These are phyloP conservation scores for Yamadazyma scolyti DNA, from an alignment of 805 yeast genomes.

Conservation along the genomic window DNA sequence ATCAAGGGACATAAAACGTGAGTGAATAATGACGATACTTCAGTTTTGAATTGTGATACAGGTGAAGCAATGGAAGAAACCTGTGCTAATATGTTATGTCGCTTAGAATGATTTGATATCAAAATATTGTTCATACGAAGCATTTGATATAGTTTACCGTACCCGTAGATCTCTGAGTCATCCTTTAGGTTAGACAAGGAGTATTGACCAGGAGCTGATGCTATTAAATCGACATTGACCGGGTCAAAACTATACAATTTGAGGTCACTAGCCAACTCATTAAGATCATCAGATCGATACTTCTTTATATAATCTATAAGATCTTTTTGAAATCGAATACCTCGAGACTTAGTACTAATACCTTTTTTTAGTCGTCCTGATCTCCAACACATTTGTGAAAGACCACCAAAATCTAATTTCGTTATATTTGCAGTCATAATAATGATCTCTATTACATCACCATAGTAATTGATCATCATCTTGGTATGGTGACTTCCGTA, in stretches of 20 bases:
- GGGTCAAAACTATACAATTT: conserved; percentile 40
- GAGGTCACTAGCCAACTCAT: conserved; percentile 24
- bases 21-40: conserved; percentile 40
- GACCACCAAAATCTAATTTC: conserved; percentile 47
- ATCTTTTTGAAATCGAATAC: conserved; percentile 40
- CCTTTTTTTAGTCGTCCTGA: conserved; percentile 40
- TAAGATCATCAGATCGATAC: conserved; percentile 32
- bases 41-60: conserved; percentile 14
- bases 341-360: conserved; percentile 6
- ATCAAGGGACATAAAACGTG: conserved; percentile 45
- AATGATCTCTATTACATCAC: conserved; percentile 47
- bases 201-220: conserved; percentile 50
- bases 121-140: conserved; percentile 32
- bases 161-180: conserved; percentile 39
- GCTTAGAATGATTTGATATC: conserved; percentile 9
- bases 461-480: conserved; percentile 56
- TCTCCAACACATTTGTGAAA: conserved; percentile 67
- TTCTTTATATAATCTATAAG: conserved; percentile 41
- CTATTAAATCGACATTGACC: conserved; percentile 50
- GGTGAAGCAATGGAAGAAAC: conserved; percentile 51
- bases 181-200: conserved; percentile 8
- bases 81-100: conserved; percentile 39
- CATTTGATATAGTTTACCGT: conserved; percentile 43
- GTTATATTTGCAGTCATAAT: conserved; percentile 62
- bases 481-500: conserved; percentile 63